Conservation (phyloP, 2,329 filamentous ascomycete genomes). For the Grosmannia huntii region DNA sequence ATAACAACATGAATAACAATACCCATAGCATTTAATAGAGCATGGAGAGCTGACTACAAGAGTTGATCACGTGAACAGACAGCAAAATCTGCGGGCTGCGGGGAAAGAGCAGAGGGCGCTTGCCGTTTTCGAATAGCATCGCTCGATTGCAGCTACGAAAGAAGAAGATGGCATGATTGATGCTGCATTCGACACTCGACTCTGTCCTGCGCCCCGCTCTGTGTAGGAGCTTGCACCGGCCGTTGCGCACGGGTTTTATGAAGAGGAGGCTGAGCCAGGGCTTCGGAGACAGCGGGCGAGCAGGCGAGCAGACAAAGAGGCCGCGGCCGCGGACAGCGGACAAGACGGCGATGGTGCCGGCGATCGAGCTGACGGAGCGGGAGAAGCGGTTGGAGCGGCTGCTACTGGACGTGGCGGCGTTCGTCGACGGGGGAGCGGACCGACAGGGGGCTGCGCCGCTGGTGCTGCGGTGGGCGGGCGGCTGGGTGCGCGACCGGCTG, state of each 20-base stretch:
- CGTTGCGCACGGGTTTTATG: constrained; percentile 3
- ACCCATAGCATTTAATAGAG: no score
- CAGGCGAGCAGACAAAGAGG: not conserved
- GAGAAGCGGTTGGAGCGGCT: constrained; percentile 64
- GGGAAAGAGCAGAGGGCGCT: not conserved
- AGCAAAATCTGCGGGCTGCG: not conserved
- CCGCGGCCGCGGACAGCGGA: not conserved
- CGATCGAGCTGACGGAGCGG: constrained; percentile 46
- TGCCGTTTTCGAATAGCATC: not conserved
- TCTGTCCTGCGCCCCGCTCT: not conserved
- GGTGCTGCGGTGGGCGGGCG: constrained; percentile 66
- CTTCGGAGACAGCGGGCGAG: not conserved
- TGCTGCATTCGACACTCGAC: not conserved
- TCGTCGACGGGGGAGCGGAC: constrained; percentile 36
- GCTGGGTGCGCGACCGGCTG: constrained; percentile 80
- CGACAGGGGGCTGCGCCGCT: constrained; percentile 31
- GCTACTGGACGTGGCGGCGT: constrained; percentile 67
- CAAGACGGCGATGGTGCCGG: constrained; percentile 2
- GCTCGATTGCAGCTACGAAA: not conserved
- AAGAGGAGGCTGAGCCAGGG: constrained; percentile 9
- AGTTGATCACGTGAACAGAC: not conserved
- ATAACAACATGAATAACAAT: no score
- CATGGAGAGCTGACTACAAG: no score
- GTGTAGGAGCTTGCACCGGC: not conserved
- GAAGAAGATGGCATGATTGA: not conserved